phyloP scores from a whole-genome alignment of 345 rosid species.

The Euphorbia peplus region DNA sequence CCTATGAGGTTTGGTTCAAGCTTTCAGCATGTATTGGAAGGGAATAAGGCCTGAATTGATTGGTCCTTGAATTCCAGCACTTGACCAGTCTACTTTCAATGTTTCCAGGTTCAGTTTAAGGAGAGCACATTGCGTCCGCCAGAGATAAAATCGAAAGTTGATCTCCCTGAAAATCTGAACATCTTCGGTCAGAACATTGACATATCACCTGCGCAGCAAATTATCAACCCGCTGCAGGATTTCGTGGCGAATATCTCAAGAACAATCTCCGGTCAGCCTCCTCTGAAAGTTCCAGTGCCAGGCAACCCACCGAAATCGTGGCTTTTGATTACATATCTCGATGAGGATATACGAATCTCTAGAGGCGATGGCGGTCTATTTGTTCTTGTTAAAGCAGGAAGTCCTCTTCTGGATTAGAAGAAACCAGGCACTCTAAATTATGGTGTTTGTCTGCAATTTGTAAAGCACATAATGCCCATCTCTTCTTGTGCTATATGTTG shows the following conservation, averaged over 20 bases:
- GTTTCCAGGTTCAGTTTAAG: constrained; percentile 75
- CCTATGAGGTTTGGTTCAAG: too few species aligned
- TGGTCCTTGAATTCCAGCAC: background rate
- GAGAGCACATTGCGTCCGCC: constrained; percentile 84
- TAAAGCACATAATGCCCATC: background rate
- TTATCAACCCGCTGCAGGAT: constrained; percentile 71
- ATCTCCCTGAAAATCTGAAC: constrained; percentile 61
- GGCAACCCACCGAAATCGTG: constrained; percentile 66
- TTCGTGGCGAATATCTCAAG: constrained; percentile 63
- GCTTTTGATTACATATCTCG: constrained; percentile 88
- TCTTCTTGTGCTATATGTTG: too few species aligned
- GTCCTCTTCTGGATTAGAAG: constrained; percentile 68
- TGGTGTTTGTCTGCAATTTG: constrained; percentile 6
- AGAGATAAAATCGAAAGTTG: constrained; percentile 65
- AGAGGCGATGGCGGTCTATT: constrained; percentile 97
- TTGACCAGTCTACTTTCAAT: background rate
- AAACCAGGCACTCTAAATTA: constrained; percentile 9
- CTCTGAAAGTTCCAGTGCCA: constrained; percentile 79
- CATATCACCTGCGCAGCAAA: constrained; percentile 65
- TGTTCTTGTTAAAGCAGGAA: constrained; percentile 82
- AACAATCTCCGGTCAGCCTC: constrained; percentile 73
- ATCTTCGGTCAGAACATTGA: constrained; percentile 76
- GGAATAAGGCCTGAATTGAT: background rate
- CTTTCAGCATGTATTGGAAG: background rate
- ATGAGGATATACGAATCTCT: constrained; percentile 78